A percentile compares a stretch with the other conserved stretches of the same genome.
phyloP scores from a whole-genome alignment of 228 moss, liverwort and hornwort species.

The Sphagnum fallax region DNA sequence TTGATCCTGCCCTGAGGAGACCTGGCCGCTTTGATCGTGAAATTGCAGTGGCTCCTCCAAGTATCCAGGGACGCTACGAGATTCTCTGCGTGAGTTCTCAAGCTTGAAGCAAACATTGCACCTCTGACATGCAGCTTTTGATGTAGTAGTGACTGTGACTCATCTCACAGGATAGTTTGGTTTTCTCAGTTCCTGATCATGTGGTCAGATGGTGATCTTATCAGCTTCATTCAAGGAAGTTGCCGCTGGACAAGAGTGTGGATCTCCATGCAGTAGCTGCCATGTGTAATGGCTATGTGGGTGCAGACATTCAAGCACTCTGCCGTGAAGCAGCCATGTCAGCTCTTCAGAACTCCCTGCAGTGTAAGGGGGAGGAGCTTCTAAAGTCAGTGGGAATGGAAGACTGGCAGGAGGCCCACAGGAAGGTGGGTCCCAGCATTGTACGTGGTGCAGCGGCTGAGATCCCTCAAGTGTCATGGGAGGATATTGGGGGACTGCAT shows the following conservation, averaged over 20 bases:
- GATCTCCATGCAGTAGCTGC: slow-evolving; percentile 62
- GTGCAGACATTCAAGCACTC: slow-evolving; percentile 90
- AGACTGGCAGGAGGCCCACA: slow-evolving; percentile 78
- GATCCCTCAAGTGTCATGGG: slow-evolving; percentile 78
- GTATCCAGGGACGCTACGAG: slow-evolving; percentile 58
- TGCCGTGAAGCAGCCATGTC: slow-evolving; percentile 94
- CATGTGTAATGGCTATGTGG: slow-evolving; percentile 95
- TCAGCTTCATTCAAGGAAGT: slow-evolving; percentile 75
- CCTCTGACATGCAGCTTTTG: not conserved
- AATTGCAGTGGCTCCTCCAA: slow-evolving; percentile 81
- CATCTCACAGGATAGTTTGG: no score
- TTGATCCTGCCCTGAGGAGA: slow-evolving; percentile 86
- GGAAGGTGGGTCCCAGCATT: slow-evolving; percentile 81
- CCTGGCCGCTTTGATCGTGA: slow-evolving; percentile 92
- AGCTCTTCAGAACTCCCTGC: slow-evolving; percentile 40
- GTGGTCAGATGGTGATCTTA: slow-evolving; percentile 9
- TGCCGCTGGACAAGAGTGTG: slow-evolving; percentile 56
- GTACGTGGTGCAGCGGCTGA: slow-evolving; percentile 77
- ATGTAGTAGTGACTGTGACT: not conserved
- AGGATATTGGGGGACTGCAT: slow-evolving; percentile 86
- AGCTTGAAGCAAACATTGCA: not conserved
- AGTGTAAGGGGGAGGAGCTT: slow-evolving; percentile 20
- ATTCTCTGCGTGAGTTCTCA: slow-evolving; percentile 65
- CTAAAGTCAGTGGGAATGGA: slow-evolving; percentile 57
- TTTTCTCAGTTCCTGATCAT: no score